Evolutionary conservation across 2,329 filamentous ascomycete species (phyloP).

Genomic region (Fusarium sp.): DNA sequence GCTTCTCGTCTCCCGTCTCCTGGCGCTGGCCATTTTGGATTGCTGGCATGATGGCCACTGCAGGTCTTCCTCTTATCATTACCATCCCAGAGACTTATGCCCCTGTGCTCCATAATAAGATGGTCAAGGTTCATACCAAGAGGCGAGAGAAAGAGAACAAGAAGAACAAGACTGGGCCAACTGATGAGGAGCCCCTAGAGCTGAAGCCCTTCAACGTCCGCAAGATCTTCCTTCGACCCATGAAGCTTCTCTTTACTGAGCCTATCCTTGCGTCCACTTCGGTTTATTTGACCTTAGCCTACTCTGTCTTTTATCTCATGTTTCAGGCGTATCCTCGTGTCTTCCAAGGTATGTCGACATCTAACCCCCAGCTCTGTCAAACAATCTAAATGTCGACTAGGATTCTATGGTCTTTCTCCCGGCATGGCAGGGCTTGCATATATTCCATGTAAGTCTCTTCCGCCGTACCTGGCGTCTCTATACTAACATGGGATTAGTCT

Average conservation of each 20-base stretch:
- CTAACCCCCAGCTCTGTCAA: neutral
- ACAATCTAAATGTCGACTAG: constrained; percentile 14
- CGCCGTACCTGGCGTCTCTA: neutral
- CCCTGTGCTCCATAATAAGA: constrained; percentile 60
- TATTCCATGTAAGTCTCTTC: constrained; percentile 52
- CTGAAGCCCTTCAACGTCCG: constrained; percentile 51
- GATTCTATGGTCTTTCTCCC: constrained; percentile 55
- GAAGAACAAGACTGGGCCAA: constrained; percentile 46
- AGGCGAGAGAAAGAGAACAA: constrained; percentile 55
- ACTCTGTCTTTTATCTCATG: constrained; percentile 62
- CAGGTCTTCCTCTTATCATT: constrained; percentile 47
- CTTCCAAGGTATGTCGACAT: constrained; percentile 46
- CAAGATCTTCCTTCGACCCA: constrained; percentile 60
- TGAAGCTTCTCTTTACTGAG: constrained; percentile 57
- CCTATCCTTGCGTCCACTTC: constrained; percentile 61
- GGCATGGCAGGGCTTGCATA: constrained; percentile 59
- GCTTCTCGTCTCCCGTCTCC: constrained; percentile 57
- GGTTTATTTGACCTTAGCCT: constrained; percentile 60
- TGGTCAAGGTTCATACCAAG: constrained; percentile 57
- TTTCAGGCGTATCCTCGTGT: constrained; percentile 63
- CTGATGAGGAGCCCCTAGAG: constrained; percentile 52
- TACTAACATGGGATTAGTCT: constrained; percentile 34
- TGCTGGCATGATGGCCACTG: constrained; percentile 43
- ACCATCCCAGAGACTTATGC: constrained; percentile 58
- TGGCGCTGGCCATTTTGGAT: constrained; percentile 56